Evolutionary conservation across 2,329 filamentous ascomycete species (phyloP), one percentile per base, ranked within the genome.

Genomic region (Penicillium sp.): DNA sequence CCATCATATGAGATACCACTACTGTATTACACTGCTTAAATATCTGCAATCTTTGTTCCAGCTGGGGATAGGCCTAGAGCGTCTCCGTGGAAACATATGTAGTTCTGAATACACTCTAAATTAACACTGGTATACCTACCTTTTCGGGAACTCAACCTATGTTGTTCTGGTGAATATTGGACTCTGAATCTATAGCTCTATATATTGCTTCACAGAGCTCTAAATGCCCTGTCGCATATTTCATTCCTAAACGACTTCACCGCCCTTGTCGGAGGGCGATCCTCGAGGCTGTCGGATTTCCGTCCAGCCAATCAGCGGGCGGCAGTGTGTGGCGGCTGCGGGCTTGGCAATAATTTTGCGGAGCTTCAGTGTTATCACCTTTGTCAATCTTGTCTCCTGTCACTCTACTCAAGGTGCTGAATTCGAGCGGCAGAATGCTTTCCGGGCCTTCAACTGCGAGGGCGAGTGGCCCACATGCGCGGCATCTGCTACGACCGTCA

Each of bases 351-450:
- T 65, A 62, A 68, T 71, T 75, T 73, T 73, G 65, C 67, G 59
- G 57, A 56, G 61, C 57, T 64, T 60, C 67, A 56, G 17, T 53
- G 4, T n/a, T 54, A 64, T 35, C 33, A 19, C 13, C 54, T n/a
- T 66, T 63, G 68, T 70, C 58, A 44, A 60, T 62, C 30, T 58
- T 56, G 64, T 63, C 56, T 58, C 60, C 59, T 51, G 49, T 50
- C 53, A 53, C 51, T 45, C 26, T 19, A 49, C 63, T 66, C 49
- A 24, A 35, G 19, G 33, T 15, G 51, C 30, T 50, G 37, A 51
- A 59, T 64, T 67, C 66, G 60, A 62, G 56, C 59, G 30, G 60
- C 54, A 75, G 40, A 49, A 80, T 80, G 78, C 63, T 79, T 53
- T 73, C 76, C 58, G 68, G 70, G 65, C 68, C 69, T 63, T 71